A percentile compares a stretch with the other conserved stretches of the same genome.
These are phyloP conservation scores for Ustilago sp. DNA, from an alignment of 1,284 basidiomycete genomes.

Conservation along the genomic window DNA sequence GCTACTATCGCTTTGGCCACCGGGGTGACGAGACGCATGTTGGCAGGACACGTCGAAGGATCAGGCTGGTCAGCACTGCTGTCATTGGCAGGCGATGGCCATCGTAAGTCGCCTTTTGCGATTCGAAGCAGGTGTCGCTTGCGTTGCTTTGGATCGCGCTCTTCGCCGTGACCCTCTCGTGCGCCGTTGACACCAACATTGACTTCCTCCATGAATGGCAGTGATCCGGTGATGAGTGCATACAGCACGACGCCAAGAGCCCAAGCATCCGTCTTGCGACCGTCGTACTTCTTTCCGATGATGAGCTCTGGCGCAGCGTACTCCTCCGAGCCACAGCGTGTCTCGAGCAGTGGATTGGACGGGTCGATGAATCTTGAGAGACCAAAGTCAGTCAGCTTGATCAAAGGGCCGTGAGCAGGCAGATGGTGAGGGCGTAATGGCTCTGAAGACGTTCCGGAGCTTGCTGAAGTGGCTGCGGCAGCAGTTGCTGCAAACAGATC, in stretches of 20 bases:
- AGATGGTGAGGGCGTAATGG: slow-evolving; percentile 50
- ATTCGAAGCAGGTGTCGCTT: slow-evolving; percentile 66
- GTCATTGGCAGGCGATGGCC: slow-evolving; percentile 70
- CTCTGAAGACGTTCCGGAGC: slow-evolving; percentile 1
- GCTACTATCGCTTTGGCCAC: slow-evolving; percentile 59
- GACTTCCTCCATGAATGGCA: slow-evolving; percentile 71
- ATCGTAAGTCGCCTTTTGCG: slow-evolving; percentile 67
- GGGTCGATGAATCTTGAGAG: slow-evolving; percentile 86
- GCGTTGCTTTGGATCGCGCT: slow-evolving; percentile 54
- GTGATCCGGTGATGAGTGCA: slow-evolving; percentile 76
- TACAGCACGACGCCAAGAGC: slow-evolving; percentile 86
- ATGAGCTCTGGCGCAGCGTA: slow-evolving; percentile 93
- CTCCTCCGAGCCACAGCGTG: slow-evolving; percentile 88
- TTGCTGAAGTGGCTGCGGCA: slow-evolving; percentile 1
- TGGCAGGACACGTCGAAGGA: slow-evolving; percentile 28
- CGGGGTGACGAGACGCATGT: slow-evolving; percentile 62
- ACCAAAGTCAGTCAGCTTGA: slow-evolving; percentile 92
- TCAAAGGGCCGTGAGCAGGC: slow-evolving; percentile 74
- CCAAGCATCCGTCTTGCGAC: slow-evolving; percentile 88
- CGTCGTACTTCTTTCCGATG: slow-evolving; percentile 82
- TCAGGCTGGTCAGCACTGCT: slow-evolving; percentile 34
- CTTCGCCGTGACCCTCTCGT: slow-evolving; percentile 43
- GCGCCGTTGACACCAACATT: slow-evolving; percentile 39
- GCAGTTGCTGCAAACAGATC: slow-evolving; percentile 40
- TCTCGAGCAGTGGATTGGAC: slow-evolving; percentile 78